Base-by-base conservation (phyloP, 2,329 filamentous ascomycete species). In the Gyromitra esculenta region DNA sequence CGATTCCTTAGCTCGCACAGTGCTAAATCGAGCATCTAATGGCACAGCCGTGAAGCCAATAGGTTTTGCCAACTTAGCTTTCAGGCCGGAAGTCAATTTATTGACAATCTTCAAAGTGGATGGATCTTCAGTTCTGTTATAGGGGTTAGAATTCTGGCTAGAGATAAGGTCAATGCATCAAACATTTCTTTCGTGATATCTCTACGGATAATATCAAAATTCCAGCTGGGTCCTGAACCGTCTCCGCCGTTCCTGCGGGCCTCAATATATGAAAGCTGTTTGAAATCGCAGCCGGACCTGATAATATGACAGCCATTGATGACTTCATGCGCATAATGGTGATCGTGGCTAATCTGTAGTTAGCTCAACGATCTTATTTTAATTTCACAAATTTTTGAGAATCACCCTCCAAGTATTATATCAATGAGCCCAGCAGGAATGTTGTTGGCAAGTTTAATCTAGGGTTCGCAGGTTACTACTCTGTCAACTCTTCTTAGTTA, bases 221-320 rank as follows among this genome's bases (percentile, higher is more conserved):
- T 89, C 93, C 93, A 97, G 18, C 87, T 87, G 15, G 15, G 82
- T 78, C 18, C 82, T 81, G 81, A 85, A 80, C 78, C 82, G 1
- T 83, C 85, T 39, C 84, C 83, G 0, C 82, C 73, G 78, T 87
- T 89, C 25, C 89, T 87, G 80, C 92, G 88, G 0, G 89, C 91
- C 83, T 97, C 92, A 67, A 97, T 88, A 82, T 97, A 97, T 82
- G 92, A 96, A 43, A 97, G 85, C 82, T 97, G 92, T 84, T 96
- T 96, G 84, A 97, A 97, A 83, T 97, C 94, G 18, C 91, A 93
- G 0, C 94, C 94, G 0, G 92, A 96, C 1, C 94, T 89, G n/a
- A 97, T 85, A 1, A 97, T 89, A 81, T 97, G 94, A 0, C 89
- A 92, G 7, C 91, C 91, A 77, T 94, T 94, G 82, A 96, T 87